These are phyloP conservation scores for Phytophthora pluvialis DNA, from an alignment of 352 stramenopile genomes.

Conservation along the genomic window DNA sequence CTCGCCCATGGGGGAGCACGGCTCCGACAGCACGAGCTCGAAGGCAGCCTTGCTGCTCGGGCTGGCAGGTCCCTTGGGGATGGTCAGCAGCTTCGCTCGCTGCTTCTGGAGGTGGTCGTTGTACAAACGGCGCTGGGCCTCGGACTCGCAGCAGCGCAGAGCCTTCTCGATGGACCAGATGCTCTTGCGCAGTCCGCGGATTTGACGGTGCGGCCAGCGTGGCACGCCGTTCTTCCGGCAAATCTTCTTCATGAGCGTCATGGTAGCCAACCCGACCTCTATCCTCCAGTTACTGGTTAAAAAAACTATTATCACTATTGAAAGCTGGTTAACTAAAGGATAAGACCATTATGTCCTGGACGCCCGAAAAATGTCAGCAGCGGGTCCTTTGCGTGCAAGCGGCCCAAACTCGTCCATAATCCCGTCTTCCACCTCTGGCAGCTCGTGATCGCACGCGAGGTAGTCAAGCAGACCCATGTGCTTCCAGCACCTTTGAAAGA, in stretches of 20 bases:
- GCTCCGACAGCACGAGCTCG: constrained; percentile 68
- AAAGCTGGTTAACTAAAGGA: too few relatives aligned
- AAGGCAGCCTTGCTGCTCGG: constrained; percentile 57
- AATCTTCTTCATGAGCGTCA: constrained; percentile 89
- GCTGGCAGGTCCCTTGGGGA: constrained; percentile 64
- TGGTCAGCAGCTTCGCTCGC: constrained; percentile 70
- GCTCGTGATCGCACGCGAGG: too few relatives aligned
- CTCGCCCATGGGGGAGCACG: constrained; percentile 62
- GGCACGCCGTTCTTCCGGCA: constrained; percentile 80
- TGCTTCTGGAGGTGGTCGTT: constrained; percentile 78
- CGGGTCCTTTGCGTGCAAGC: too few relatives aligned
- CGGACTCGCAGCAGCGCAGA: constrained; percentile 67
- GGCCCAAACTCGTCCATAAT: too few relatives aligned
- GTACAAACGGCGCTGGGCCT: constrained; percentile 70
- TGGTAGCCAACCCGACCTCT: too few relatives aligned
- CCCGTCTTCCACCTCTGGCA: too few relatives aligned
- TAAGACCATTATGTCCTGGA: too few relatives aligned
- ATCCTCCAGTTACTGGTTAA: too few relatives aligned
- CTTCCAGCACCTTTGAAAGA: too few relatives aligned
- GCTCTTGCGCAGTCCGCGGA: constrained; percentile 75
- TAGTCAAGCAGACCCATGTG: too few relatives aligned
- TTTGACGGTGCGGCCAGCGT: constrained; percentile 78
- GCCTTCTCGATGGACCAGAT: constrained; percentile 85
- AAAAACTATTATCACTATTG: too few relatives aligned
- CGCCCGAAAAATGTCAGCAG: too few relatives aligned